Evolutionary conservation across 805 yeast genomes (phyloP), one percentile per base, ranked within the genome.

Genomic region (Monosporozyma solicola): DNA sequence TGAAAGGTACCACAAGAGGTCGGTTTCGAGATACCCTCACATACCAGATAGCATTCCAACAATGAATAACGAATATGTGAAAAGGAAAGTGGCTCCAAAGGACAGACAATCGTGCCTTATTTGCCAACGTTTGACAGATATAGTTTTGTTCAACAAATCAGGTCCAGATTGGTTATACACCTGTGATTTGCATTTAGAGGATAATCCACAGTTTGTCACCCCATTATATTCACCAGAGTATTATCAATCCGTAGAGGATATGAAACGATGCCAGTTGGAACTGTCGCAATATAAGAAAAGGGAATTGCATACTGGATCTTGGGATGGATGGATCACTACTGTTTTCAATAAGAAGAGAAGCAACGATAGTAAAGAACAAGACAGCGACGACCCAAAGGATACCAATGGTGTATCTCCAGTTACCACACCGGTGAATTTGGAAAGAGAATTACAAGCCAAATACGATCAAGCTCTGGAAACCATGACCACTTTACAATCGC

Each of bases 291-390:
- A 51, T 22, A 50, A 58, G 16, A 50, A 49, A 2, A 44, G 53
- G 3, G 41, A 52, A 13, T 9, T n/a, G 44, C 44, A 33, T 13
- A 41, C 54, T 16, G 60, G 64, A 2, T 57, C 63, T 11, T 67
- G 71, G 71, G 70, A 68, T 48, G 57, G 61, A 1, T 68, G 72
- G 72, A 62, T 68, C 31, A 61, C 62, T 13, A 62, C 60, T 11
- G 20, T 67, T 5, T 61, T 67, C 43, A 55, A 55, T 13, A 63
- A 56, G 51, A 59, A 56, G 47, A 32, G 44, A 3, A 44, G 47
- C 1, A 48, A 41, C 10, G 49, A 47, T 1, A 29, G 24, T 5
- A 50, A 27, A 25, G 41, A 10, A 33, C 41, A 43, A 22, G 44
- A 11, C 2, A 10, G 5, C 48, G 49, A 53, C 11, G 41, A 35